Base-by-base conservation (phyloP, 139 green algal species). In the Chlorella ohadii region DNA sequence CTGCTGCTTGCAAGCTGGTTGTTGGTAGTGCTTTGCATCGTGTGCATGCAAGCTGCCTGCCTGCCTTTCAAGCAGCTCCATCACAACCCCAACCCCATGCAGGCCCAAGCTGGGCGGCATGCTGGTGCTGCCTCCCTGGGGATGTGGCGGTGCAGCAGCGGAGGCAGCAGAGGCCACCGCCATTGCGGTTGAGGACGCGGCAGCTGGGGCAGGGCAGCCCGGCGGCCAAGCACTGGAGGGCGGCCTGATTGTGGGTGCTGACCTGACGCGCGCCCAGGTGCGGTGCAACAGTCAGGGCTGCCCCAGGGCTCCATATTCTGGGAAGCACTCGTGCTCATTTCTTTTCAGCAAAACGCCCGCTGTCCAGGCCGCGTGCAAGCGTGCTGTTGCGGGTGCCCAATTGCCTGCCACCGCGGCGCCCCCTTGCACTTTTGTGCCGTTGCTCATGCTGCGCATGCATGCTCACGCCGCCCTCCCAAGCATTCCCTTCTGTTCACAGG, bases 51-150 rank as follows among this genome's bases (percentile, higher is more conserved):
- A n/a, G n/a, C n/a, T n/a, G n/a, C n/a, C n/a, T 51, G 44, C 44
- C 44, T 9, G 44, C 44, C 44, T 9, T 51, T 51, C 9, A 9
- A 51, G 44, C 44, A n/a, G n/a, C 16, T 4, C 64, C 28, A 17
- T 27, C n/a, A 16, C 7, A 17, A 39, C 25, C 34, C 34, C 19
- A 25, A 11, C 39, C 2, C 44, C 20, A 6, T 71, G 75, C 75
- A 82, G 76, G 76, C 76, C 76, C 36, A 63, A 38, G 19, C 76
- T 82, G 25, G 76, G 76, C 16, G 76, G 76, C 33, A 36, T 36
- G 59, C 76, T 82, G 9, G 76, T 71, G 59, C 76, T 82, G 34
- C 28, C 57, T 0, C 76, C 76, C 25, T 66, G 57, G 76, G 76
- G 57, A 19, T 16, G 47, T 5, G 28, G 36, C 72, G 4, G 51